Evolutionary conservation across 2,329 filamentous ascomycete species (phyloP).

Genomic region (Talaromyces sp.): DNA sequence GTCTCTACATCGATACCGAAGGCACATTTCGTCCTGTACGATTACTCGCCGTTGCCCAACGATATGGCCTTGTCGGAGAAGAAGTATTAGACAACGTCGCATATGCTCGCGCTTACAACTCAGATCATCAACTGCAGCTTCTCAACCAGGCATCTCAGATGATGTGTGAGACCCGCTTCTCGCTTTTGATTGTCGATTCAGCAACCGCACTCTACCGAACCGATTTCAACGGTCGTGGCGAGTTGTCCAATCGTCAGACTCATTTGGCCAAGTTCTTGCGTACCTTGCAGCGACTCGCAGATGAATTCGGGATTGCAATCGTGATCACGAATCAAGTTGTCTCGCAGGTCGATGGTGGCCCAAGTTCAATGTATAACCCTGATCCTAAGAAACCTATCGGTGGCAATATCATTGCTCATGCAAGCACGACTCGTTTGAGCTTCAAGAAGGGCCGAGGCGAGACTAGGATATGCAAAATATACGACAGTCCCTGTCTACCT

Average conservation of each 20-base stretch:
- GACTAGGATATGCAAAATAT: constrained; percentile 98
- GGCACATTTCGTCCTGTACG: constrained; percentile 94
- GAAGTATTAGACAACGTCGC: constrained; percentile 98
- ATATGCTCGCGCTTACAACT: constrained; percentile 97
- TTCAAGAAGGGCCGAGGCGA: constrained; percentile 93
- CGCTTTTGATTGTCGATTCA: constrained; percentile 90
- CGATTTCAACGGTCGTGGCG: constrained; percentile 93
- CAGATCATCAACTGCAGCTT: constrained; percentile 92
- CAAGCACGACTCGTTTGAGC: constrained; percentile 89
- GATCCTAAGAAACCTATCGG: constrained; percentile 99
- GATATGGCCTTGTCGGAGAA: constrained; percentile 91
- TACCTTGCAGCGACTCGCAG: constrained; percentile 51
- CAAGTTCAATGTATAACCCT: constrained; percentile 97
- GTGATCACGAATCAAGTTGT: constrained; percentile 99
- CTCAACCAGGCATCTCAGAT: constrained; percentile 93
- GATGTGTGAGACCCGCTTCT: constrained; percentile 99
- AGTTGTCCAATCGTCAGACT: constrained; percentile 83
- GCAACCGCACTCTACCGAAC: constrained; percentile 94
- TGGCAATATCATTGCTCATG: constrained; percentile 97
- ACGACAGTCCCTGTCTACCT: constrained; percentile 94
- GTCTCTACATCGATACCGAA: constrained; percentile 96
- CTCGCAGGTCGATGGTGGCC: constrained; percentile 93
- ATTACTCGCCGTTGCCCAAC: constrained; percentile 83
- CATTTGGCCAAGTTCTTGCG: constrained; percentile 51
- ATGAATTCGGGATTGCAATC: constrained; percentile 91